These are phyloP conservation scores for Thalia dealbata DNA, from an alignment of 176 grass and related monocot species.

Conservation along the genomic window DNA sequence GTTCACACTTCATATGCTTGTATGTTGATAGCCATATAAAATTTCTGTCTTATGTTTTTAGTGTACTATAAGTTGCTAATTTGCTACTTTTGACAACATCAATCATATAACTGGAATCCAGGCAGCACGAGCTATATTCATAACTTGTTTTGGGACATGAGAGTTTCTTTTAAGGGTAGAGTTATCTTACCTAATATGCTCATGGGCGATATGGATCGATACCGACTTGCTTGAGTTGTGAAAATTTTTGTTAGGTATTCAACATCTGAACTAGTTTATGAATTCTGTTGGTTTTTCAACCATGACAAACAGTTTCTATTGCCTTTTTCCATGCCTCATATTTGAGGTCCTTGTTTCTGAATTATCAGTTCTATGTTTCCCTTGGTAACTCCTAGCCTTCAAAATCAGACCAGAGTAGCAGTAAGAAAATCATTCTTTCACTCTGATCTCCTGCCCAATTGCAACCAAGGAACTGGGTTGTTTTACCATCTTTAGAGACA, in stretches of 20 bases:
- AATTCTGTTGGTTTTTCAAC: neutral
- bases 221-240: too few species aligned
- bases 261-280: too few species aligned
- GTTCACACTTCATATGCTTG: neutral
- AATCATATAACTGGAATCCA: too few species aligned
- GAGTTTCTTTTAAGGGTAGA: neutral
- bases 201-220: too few species aligned
- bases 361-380: neutral
- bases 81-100: neutral
- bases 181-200: too few species aligned
- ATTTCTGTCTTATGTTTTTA: neutral
- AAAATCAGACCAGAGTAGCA: too few species aligned
- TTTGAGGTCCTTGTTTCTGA: neutral
- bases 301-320: neutral
- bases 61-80: neutral
- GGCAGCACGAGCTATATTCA: neutral
- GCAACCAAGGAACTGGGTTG: too few species aligned
- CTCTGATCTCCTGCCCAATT: too few species aligned
- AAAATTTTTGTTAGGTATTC: too few species aligned
- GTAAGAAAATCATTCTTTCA: too few species aligned
- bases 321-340: neutral
- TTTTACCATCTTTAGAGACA: too few species aligned
- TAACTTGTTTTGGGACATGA: neutral
- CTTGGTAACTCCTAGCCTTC: neutral
- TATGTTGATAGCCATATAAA: neutral